Evolutionary conservation across 2,329 filamentous ascomycete species (phyloP), one percentile per base, ranked within the genome.

Genomic region (Pyrenochaeta sp.): DNA sequence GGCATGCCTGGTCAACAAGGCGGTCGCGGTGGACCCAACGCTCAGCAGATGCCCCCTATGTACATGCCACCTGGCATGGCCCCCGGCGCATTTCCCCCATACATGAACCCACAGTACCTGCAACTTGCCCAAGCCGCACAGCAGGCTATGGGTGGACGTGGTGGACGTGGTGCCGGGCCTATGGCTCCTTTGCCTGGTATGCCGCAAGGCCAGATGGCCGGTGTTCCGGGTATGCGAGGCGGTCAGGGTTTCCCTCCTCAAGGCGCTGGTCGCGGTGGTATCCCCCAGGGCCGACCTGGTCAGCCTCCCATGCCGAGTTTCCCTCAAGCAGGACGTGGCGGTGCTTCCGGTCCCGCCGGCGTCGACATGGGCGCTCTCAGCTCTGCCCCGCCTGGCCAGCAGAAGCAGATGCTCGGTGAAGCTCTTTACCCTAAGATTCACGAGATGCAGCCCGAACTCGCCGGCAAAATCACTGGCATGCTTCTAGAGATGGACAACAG

Each of bases 381-480:
- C 60, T 69, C 79, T 51, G 80, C 82, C 61, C 82, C 85, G 40
- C 81, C 85, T 31, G 83, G 85, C 43, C 91, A 96, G 82, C 95
- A 98, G 85, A 99, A 99, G 88, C 95, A 99, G 85, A 91, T 98
- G 79, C 88, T 99, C 49, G 95, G 95, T 77, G 95, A 99, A 82
- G 89, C 92, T 68, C 90, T 99, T 69, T 99, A 98, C 86, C 95
- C 95, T 75, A 99, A 98, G 90, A 98, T 99, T 73, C 88, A 93
- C 78, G 87, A 87, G 66, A 89, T 97, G 80, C 95, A 99, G 83
- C 90, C 92, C 56, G 93, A 97, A 71, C 85, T 99, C 72, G 95
- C 95, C 60, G 95, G 95, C 76, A 99, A 99, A 89, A 98, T 99
- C 78, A 99, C 95, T 58, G 95, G 95, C 81, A 99, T 99, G 95